Conservation (phyloP, 305 asterid species). For the Fraxinus platypoda region DNA sequence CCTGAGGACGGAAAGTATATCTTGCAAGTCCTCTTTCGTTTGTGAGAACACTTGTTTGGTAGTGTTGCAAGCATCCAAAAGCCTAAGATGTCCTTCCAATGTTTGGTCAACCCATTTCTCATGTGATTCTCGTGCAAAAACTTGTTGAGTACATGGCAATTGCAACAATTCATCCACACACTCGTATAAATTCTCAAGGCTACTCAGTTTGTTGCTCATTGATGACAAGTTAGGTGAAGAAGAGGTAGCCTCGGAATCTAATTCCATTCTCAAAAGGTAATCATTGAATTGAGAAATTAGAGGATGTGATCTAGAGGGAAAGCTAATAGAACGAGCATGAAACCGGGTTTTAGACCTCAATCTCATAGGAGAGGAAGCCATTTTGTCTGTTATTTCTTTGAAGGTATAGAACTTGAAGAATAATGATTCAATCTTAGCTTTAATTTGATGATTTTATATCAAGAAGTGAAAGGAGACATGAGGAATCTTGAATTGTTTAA, state of each 20-base stretch:
- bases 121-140: conserved; percentile 22
- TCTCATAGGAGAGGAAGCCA: conserved; percentile 37
- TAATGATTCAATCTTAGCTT: neutral
- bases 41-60: conserved; percentile 35
- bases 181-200: conserved; percentile 22
- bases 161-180: conserved; percentile 28
- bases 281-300: conserved; percentile 35
- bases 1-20: conserved; percentile 34
- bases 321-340: conserved; percentile 44
- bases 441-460: conserved; percentile 12
- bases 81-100: conserved; percentile 39
- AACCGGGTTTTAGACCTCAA: conserved; percentile 29
- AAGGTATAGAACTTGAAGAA: neutral
- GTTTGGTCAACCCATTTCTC: conserved; percentile 32
- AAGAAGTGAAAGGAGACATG: conserved; percentile 18
- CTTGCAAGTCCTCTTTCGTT: conserved; percentile 21
- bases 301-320: conserved; percentile 47
- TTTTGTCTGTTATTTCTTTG: neutral
- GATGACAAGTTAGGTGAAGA: conserved; percentile 23
- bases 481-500: neutral
- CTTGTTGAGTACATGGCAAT: conserved; percentile 32
- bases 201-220: conserved; percentile 24
- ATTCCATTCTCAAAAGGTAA: conserved; percentile 18
- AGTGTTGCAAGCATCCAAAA: conserved; percentile 39
- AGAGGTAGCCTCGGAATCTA: neutral